phyloP scores from a whole-genome alignment of 768 basidiomycete species.

The Hemileccinum impolitum region DNA sequence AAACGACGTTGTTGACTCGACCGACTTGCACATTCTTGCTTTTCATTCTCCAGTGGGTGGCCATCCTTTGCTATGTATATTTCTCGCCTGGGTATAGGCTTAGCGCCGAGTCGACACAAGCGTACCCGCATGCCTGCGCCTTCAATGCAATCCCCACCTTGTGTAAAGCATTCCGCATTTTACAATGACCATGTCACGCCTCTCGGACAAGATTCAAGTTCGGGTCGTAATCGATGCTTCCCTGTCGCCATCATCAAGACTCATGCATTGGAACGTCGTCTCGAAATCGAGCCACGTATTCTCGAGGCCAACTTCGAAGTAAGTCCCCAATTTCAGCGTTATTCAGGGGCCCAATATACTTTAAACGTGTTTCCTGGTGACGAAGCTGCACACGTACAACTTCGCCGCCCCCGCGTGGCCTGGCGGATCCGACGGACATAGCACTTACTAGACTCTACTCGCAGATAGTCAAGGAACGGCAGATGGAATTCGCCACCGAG shows the following conservation, averaged over 20 bases:
- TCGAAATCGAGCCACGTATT: slow-evolving; percentile 79
- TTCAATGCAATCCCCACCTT: slow-evolving; percentile 12
- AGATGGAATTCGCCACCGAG: slow-evolving; percentile 86
- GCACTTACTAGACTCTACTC: slow-evolving; percentile 14
- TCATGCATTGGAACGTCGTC: slow-evolving; percentile 67
- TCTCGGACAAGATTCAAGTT: slow-evolving; percentile 3
- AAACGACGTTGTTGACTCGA: slow-evolving; percentile 11
- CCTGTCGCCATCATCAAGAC: slow-evolving; percentile 81
- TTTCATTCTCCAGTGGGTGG: slow-evolving; percentile 17
- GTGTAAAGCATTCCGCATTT: slow-evolving; percentile 15
- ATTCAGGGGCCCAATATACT: slow-evolving; percentile 3
- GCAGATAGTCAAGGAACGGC: slow-evolving; percentile 82
- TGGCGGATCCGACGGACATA: slow-evolving; percentile 15
- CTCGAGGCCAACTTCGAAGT: slow-evolving; percentile 83
- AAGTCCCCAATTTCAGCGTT: slow-evolving; percentile 17
- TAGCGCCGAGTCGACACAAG: slow-evolving; percentile 5
- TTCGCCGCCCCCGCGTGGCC: neutral
- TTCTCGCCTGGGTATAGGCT: slow-evolving; percentile 3
- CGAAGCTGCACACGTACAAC: slow-evolving; percentile 9
- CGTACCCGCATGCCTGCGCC: slow-evolving; percentile 20
- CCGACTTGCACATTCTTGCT: slow-evolving; percentile 1
- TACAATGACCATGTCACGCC: slow-evolving; percentile 11
- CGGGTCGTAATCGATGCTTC: slow-evolving; percentile 8
- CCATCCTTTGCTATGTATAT: slow-evolving; percentile 21
- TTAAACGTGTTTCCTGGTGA: slow-evolving; percentile 1